Conservation (phyloP, 108 stramenopile genomes). For the Pinguiococcus pyrenoidosus region DNA sequence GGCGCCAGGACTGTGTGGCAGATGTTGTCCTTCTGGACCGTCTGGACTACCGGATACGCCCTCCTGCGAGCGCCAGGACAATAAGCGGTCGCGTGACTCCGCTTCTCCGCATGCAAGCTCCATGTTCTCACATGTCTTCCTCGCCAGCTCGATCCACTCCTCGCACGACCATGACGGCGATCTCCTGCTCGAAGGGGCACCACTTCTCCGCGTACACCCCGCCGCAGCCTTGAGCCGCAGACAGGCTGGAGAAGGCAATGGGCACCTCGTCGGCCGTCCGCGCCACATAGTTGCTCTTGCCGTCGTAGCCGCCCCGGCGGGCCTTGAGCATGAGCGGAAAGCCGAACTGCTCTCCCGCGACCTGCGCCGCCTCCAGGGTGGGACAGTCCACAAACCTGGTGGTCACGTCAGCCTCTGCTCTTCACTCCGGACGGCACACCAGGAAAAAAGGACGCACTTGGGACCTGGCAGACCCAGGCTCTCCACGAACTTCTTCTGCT, state of each 20-base stretch:
- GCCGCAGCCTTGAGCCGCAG: no score
- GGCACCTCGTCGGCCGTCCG: slow-evolving; percentile 37
- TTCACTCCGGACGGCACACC: slow-evolving; percentile 18
- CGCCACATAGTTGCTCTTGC: slow-evolving; percentile 78
- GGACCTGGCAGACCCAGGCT: not conserved
- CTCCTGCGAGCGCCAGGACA: no score
- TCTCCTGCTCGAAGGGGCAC: slow-evolving; percentile 76
- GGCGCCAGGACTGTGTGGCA: slow-evolving; percentile 82
- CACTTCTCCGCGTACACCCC: slow-evolving; percentile 84
- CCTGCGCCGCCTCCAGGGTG: slow-evolving; percentile 42
- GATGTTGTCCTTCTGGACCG: slow-evolving; percentile 85
- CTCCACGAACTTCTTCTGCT: slow-evolving; percentile 67
- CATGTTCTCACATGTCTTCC: no score
- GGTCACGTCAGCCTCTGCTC: not conserved
- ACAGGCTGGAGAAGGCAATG: slow-evolving; percentile 22
- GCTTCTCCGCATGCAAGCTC: no score
- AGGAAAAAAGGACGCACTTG: not conserved
- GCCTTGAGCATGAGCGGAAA: slow-evolving; percentile 92
- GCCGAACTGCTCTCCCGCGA: slow-evolving; percentile 54
- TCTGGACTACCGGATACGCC: slow-evolving; percentile 88
- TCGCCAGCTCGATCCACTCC: slow-evolving; percentile 50
- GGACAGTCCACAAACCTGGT: slow-evolving; percentile 39
- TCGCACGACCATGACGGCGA: slow-evolving; percentile 92
- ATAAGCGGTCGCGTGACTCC: no score
- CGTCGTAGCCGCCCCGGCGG: slow-evolving; percentile 85